A percentile compares a stretch with the other conserved stretches of the same genome.
Evolutionary conservation across 805 yeast species (phyloP).

Genomic region (fission yeast (Schizosaccharomyces pombe)): DNA sequence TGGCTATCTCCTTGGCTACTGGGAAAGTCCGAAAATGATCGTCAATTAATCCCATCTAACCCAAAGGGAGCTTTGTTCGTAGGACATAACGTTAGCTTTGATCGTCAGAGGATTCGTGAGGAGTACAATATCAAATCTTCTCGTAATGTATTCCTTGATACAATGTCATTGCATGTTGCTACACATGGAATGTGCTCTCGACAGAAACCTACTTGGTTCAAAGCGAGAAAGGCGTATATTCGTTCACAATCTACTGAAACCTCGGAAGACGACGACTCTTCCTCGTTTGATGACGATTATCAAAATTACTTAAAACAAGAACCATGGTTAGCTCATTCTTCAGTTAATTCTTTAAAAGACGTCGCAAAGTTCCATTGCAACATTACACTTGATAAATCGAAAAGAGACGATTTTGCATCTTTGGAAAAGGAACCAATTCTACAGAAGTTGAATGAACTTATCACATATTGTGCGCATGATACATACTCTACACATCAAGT

Average conservation of each 20-base stretch:
- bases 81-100: constrained; percentile 82
- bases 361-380: constrained; percentile 64
- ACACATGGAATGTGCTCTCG: constrained; percentile 78
- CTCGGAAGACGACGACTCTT: constrained; percentile 7
- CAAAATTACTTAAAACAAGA: constrained; percentile 13
- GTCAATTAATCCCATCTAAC: constrained; percentile 58
- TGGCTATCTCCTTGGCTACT: constrained; percentile 82
- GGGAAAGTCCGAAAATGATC: constrained; percentile 25
- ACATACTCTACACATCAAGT: constrained; percentile 54
- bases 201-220: constrained; percentile 60
- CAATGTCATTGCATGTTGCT: constrained; percentile 82
- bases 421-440: constrained; percentile 30
- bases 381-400: constrained; percentile 37
- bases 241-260: no score
- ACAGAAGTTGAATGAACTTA: constrained; percentile 33
- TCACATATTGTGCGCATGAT: constrained; percentile 69
- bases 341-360: constrained; percentile 56
- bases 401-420: constrained; percentile 40
- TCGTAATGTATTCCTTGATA: constrained; percentile 63
- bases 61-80: constrained; percentile 34
- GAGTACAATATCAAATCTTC: constrained; percentile 51
- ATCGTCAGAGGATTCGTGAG: constrained; percentile 63
- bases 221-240: constrained; percentile 11
- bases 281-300: constrained; percentile 11
- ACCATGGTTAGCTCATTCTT: constrained; percentile 70